A percentile compares a stretch with the other conserved stretches of the same genome.
Conservation (phyloP, 768 basidiomycete genomes). For the Clitopilus passeckerianus region DNA sequence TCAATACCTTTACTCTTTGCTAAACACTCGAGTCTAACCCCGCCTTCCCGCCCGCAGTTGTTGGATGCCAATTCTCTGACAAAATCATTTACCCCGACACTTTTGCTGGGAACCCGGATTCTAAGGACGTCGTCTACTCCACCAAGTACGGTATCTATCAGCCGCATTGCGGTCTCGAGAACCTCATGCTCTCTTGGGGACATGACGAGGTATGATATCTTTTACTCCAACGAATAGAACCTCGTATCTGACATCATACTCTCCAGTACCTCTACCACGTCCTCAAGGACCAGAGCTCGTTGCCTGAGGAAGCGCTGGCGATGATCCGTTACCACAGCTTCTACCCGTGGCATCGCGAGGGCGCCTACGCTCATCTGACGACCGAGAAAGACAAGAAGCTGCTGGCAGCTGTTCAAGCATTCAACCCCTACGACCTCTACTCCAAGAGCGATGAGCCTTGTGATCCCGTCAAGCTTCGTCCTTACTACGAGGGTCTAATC, state of each 20-base stretch:
- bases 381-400: constrained; percentile 62
- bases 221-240: neutral
- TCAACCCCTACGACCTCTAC: constrained; percentile 95
- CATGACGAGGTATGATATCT: constrained; percentile 76
- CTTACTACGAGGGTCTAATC: constrained; percentile 83
- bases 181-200: constrained; percentile 88
- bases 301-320: constrained; percentile 77
- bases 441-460: constrained; percentile 78
- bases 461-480: constrained; percentile 55
- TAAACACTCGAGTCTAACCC: neutral
- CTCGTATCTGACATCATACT: neutral
- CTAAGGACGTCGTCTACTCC: constrained; percentile 56
- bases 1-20: constrained; percentile 1
- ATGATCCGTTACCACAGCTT: constrained; percentile 97
- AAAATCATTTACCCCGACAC: constrained; percentile 80
- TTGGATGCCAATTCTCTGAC: constrained; percentile 84
- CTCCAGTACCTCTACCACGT: constrained; percentile 78
- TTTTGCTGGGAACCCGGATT: constrained; percentile 71
- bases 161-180: constrained; percentile 76
- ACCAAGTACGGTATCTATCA: constrained; percentile 73
- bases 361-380: constrained; percentile 76
- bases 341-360: constrained; percentile 93
- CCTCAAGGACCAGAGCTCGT: constrained; percentile 73
- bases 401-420: constrained; percentile 73
- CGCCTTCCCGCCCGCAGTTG: constrained; percentile 32